Conservation (phyloP, 1,139 yeast genomes). For the Scheffersomyces illinoinensis region DNA sequence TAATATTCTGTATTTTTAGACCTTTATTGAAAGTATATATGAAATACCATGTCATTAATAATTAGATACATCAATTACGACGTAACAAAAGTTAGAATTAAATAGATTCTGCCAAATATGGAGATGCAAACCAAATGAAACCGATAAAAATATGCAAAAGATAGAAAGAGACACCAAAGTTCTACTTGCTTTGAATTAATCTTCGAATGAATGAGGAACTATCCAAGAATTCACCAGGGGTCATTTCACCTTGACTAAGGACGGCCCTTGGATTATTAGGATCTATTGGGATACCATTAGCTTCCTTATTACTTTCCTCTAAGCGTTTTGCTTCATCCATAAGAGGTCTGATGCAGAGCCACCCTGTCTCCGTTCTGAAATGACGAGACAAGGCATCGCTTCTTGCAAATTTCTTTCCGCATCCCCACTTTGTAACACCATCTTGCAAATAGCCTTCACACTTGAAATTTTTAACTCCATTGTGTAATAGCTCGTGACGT, state of each 20-base stretch:
- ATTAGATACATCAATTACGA: background rate
- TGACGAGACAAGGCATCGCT: constrained; percentile 61
- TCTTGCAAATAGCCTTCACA: constrained; percentile 56
- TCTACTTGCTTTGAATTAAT: constrained; percentile 8
- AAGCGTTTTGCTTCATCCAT: constrained; percentile 48
- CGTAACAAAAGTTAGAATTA: background rate
- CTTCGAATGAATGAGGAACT: constrained; percentile 7
- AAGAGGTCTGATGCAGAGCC: constrained; percentile 55
- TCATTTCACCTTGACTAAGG: background rate
- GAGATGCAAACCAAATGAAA: background rate
- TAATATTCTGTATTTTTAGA: background rate
- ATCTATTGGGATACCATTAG: background rate
- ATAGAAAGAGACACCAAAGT: background rate
- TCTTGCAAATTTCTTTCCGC: constrained; percentile 58
- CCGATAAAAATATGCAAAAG: background rate
- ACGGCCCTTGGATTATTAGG: background rate
- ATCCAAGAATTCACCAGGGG: constrained; percentile 3
- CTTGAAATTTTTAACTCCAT: constrained; percentile 54
- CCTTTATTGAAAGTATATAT: background rate
- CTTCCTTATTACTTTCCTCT: constrained; percentile 2
- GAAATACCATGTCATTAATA: background rate
- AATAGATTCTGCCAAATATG: background rate
- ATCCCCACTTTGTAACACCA: constrained; percentile 58
- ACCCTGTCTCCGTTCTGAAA: constrained; percentile 59
- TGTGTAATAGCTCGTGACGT: constrained; percentile 56